Evolutionary conservation across 768 basidiomycete species (phyloP).

Genomic region (Mycena floridula): DNA sequence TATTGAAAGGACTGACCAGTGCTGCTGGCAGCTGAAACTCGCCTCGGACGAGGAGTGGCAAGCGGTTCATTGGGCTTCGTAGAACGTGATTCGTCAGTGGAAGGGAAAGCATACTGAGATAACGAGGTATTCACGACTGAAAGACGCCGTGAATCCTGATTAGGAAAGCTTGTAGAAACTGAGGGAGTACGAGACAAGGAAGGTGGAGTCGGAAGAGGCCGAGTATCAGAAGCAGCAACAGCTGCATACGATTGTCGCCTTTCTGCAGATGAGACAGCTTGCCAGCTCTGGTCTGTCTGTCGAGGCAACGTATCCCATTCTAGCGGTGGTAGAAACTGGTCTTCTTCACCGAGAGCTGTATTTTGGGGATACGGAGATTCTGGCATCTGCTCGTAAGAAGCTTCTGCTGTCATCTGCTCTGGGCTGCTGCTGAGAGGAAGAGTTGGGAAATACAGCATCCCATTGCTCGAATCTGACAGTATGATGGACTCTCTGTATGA

Average conservation of each 20-base stretch:
- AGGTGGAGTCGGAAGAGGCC: background rate
- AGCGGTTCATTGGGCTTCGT: background rate
- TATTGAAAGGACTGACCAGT: background rate
- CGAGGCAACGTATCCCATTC: background rate
- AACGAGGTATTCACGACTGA: background rate
- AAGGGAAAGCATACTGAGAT: background rate
- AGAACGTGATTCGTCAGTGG: background rate
- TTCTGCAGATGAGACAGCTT: background rate
- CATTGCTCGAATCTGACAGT: background rate
- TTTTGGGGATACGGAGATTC: background rate
- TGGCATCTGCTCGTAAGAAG: background rate
- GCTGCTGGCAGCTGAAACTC: background rate
- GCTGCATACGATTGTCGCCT: background rate
- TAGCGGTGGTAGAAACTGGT: background rate
- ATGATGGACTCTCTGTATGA: conserved; percentile 16
- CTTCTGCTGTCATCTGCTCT: background rate
- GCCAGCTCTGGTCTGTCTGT: background rate
- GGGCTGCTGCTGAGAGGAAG: background rate
- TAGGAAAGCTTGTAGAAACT: background rate
- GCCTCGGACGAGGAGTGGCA: background rate
- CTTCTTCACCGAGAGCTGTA: background rate
- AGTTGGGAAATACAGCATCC: background rate
- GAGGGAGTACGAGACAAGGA: background rate
- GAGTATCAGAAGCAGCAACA: background rate
- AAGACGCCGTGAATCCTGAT: background rate